Percentiles rank a stretch among this genome's conserved stretches.
These are phyloP conservation scores for Pseudopithomyces chartarum DNA, from an alignment of 2,329 filamentous ascomycete genomes.

Conservation along the genomic window DNA sequence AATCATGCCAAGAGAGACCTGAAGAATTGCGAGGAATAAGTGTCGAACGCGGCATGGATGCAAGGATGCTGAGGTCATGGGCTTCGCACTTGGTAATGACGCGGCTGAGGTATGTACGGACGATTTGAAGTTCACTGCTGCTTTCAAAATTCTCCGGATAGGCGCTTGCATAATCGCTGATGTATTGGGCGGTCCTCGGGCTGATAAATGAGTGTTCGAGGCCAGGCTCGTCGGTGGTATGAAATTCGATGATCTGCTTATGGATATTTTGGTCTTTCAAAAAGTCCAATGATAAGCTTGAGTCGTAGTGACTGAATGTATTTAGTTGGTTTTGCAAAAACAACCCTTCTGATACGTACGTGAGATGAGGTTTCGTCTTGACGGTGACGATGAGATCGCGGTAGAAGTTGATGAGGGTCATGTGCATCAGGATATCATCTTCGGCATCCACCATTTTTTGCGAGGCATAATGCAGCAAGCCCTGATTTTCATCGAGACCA, in stretches of 20 bases:
- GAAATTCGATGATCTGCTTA: constrained; percentile 53
- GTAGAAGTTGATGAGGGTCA: constrained; percentile 63
- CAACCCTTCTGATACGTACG: constrained; percentile 22
- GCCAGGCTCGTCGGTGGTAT: constrained; percentile 55
- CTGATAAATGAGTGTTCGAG: constrained; percentile 60
- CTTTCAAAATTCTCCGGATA: constrained; percentile 62
- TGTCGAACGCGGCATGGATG: constrained; percentile 59
- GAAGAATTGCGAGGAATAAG: constrained; percentile 52
- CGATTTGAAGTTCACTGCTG: constrained; percentile 49
- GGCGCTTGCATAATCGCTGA: constrained; percentile 59
- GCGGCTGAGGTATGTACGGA: constrained; percentile 54
- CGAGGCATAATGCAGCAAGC: constrained; percentile 61
- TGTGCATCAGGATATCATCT: constrained; percentile 64
- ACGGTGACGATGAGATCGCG: constrained; percentile 56
- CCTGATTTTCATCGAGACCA: constrained; percentile 35
- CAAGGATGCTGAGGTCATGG: constrained; percentile 62
- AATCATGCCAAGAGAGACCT: constrained; percentile 42
- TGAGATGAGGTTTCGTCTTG: constrained; percentile 34
- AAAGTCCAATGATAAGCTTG: constrained; percentile 56
- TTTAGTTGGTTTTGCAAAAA: constrained; percentile 4
- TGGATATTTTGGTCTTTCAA: constrained; percentile 58
- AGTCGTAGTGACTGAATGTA: constrained; percentile 37
- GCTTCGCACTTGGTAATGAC: constrained; percentile 60
- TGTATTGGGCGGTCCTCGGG: constrained; percentile 61
- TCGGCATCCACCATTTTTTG: constrained; percentile 60